Evolutionary conservation across 139 green algal species (phyloP).

Genomic region (Auxenochlorella pyrenoidosa): DNA sequence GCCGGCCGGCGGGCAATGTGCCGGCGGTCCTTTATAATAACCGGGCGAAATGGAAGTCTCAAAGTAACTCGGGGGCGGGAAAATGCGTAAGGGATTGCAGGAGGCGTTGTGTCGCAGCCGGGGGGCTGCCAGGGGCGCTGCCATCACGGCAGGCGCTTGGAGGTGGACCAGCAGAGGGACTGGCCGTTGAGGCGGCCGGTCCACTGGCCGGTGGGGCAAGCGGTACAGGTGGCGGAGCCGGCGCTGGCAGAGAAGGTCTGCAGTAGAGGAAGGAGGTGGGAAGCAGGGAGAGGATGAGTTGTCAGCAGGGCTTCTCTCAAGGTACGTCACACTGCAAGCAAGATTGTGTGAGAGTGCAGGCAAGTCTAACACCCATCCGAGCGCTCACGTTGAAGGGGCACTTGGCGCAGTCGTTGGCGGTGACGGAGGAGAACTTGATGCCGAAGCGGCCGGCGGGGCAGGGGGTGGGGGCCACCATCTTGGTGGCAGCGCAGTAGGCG

Average conservation of each 20-base stretch:
- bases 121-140: background rate
- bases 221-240: background rate
- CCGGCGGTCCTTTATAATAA: too few species aligned
- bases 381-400: conserved; percentile 3
- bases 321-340: too few species aligned
- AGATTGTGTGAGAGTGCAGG: too few species aligned
- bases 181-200: conserved; percentile 1
- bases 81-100: too few species aligned
- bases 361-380: background rate
- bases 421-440: background rate
- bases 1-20: too few species aligned
- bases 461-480: background rate
- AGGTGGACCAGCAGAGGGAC: background rate
- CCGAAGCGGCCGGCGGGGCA: background rate
- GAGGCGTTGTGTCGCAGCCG: background rate
- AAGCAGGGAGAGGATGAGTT: background rate
- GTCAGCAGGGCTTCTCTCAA: too few species aligned
- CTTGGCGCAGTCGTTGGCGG: background rate
- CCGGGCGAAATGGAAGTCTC: too few species aligned
- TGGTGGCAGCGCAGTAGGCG: background rate
- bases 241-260: background rate
- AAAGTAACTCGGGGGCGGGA: too few species aligned
- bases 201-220: background rate
- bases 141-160: background rate
- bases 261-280: background rate